Evolutionary conservation across 2,329 filamentous ascomycete genomes (phyloP).

Genomic region (Corynespora cassiicola): DNA sequence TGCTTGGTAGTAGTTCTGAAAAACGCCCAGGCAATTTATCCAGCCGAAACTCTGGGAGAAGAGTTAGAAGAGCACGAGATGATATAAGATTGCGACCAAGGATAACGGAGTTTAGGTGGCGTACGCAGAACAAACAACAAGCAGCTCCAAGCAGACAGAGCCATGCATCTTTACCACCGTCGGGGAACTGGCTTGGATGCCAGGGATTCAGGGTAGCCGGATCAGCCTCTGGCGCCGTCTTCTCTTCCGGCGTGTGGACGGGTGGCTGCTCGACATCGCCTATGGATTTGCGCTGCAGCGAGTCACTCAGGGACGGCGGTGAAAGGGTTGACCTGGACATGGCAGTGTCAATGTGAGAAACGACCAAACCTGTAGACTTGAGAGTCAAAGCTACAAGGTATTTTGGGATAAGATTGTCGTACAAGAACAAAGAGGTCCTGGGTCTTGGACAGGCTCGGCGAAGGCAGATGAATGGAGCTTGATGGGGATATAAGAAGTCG

Average conservation of each 20-base stretch:
- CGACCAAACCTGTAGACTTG: too few relatives aligned
- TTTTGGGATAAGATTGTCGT: too few relatives aligned
- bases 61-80: not conserved
- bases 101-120: not conserved
- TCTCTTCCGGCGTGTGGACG: conserved; percentile 1
- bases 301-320: not conserved
- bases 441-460: too few relatives aligned
- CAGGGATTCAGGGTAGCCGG: conserved; percentile 27
- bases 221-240: conserved; percentile 14
- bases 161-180: conserved; percentile 46
- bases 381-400: too few relatives aligned
- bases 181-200: conserved; percentile 43
- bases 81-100: not conserved
- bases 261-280: conserved; percentile 9
- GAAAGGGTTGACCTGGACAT: conserved; percentile 4
- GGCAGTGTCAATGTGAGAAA: too few relatives aligned
- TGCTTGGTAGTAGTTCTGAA: conserved; percentile 54
- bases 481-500: too few relatives aligned
- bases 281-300: not conserved
- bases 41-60: conserved; percentile 51
- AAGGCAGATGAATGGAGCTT: too few relatives aligned
- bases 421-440: too few relatives aligned
- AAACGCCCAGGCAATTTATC: conserved; percentile 54
- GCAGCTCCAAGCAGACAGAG: conserved; percentile 33
- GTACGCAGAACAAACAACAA: conserved; percentile 36